Percentiles rank a stretch among this genome's conserved stretches.
phyloP scores from a whole-genome alignment of 495 filamentous ascomycete genomes.

The Neurospora cerealis region DNA sequence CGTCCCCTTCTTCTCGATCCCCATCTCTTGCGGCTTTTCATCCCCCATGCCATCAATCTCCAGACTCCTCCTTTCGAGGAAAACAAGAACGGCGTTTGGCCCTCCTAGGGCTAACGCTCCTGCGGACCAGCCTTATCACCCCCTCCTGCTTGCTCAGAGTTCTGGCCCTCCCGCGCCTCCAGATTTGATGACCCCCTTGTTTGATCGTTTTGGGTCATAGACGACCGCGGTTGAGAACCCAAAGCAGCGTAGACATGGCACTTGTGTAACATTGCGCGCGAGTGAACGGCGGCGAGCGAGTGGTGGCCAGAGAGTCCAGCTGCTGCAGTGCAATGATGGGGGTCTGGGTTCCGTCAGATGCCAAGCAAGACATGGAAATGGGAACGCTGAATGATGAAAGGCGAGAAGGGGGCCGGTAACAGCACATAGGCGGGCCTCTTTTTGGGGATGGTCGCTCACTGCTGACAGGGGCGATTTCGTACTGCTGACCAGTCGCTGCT shows the following conservation, averaged over 20 bases:
- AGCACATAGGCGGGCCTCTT: neutral
- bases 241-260: neutral
- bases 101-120: neutral
- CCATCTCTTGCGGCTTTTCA: neutral
- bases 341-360: neutral
- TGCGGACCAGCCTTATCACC: neutral
- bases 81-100: neutral
- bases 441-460: neutral
- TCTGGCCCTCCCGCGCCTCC: neutral
- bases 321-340: neutral
- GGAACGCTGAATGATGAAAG: neutral
- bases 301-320: neutral
- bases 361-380: neutral
- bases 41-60: neutral
- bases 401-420: neutral
- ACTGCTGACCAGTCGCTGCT: neutral
- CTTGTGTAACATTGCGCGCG: neutral
- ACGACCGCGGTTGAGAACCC: neutral
- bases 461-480: neutral
- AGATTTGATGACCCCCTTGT: neutral
- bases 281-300: neutral
- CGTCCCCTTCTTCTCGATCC: neutral
- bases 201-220: neutral
- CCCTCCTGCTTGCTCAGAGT: neutral
- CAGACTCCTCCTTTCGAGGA: neutral